Percentiles rank a stretch among this genome's conserved stretches.
Conservation (phyloP, 306 rosid species). For the Sphenostylis stenocarpa region DNA sequence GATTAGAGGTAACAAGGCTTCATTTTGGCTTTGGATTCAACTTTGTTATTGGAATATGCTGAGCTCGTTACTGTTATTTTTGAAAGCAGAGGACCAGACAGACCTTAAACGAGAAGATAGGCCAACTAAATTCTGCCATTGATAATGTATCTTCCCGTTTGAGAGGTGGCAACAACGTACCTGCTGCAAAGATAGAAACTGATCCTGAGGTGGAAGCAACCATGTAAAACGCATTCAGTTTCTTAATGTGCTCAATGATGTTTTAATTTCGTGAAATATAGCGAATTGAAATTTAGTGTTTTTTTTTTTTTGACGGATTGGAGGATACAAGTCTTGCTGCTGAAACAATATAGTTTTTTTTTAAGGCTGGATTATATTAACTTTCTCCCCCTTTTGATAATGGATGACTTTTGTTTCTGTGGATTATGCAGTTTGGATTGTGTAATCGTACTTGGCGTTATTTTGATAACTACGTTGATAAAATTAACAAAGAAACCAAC, state of each 20-base stretch:
- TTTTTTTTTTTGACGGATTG: conserved; percentile 27
- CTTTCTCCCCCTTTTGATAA: background rate
- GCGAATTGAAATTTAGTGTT: conserved; percentile 17
- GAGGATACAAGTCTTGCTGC: conserved; percentile 15
- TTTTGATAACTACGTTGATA: background rate
- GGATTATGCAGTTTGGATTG: background rate
- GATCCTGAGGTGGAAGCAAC: conserved; percentile 87
- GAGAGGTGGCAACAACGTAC: conserved; percentile 78
- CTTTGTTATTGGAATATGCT: conserved; percentile 12
- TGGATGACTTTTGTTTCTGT: conserved; percentile 14
- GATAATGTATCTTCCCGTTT: conserved; percentile 92
- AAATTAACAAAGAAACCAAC: background rate
- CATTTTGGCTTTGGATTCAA: conserved; percentile 6
- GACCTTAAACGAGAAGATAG: conserved; percentile 79
- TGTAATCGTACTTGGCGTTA: background rate
- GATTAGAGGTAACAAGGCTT: conserved; percentile 68
- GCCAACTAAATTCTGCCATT: conserved; percentile 92
- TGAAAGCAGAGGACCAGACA: conserved; percentile 72
- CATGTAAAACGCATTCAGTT: conserved; percentile 42
- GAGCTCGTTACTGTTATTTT: conserved; percentile 6
- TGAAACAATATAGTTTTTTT: background rate
- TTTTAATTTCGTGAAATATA: conserved; percentile 13
- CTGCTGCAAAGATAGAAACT: conserved; percentile 52
- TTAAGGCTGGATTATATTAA: background rate
- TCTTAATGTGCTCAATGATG: conserved; percentile 15